phyloP scores from a whole-genome alignment of 2,329 filamentous ascomycete species.

The Claviceps sp. region DNA sequence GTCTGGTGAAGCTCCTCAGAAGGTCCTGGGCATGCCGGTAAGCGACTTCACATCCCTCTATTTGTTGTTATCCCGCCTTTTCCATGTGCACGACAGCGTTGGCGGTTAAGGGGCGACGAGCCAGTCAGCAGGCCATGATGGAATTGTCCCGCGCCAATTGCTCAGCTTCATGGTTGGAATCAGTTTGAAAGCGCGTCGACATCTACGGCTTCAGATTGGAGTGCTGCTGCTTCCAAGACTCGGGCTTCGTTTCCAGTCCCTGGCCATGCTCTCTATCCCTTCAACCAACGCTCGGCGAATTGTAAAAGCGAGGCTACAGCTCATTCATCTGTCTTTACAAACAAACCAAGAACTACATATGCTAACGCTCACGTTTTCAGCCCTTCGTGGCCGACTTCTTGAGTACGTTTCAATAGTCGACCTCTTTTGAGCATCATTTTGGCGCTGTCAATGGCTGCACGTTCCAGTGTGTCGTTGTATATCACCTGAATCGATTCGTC shows the following conservation, averaged over 20 bases:
- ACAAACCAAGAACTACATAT: neutral
- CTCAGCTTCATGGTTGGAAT: slow-evolving; percentile 11
- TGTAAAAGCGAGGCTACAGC: slow-evolving; percentile 6
- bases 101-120: slow-evolving; percentile 11
- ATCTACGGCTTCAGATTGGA: neutral
- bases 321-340: neutral
- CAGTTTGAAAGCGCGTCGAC: neutral
- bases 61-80: slow-evolving; percentile 1
- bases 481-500: neutral
- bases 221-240: neutral
- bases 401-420: slow-evolving; percentile 55
- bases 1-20: slow-evolving; percentile 40
- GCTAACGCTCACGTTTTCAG: slow-evolving; percentile 34
- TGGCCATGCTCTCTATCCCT: neutral
- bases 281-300: neutral
- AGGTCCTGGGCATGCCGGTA: slow-evolving; percentile 56
- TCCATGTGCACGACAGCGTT: slow-evolving; percentile 16
- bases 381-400: slow-evolving; percentile 97
- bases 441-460: slow-evolving; percentile 1
- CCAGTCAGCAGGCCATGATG: neutral
- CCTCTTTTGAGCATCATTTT: neutral
- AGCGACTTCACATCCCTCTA: slow-evolving; percentile 20
- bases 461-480: neutral
- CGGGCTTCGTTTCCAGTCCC: neutral
- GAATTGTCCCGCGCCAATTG: slow-evolving; percentile 1